Evolutionary conservation across 2,329 filamentous ascomycete genomes (phyloP).

Genomic region (Daldinia sp.): DNA sequence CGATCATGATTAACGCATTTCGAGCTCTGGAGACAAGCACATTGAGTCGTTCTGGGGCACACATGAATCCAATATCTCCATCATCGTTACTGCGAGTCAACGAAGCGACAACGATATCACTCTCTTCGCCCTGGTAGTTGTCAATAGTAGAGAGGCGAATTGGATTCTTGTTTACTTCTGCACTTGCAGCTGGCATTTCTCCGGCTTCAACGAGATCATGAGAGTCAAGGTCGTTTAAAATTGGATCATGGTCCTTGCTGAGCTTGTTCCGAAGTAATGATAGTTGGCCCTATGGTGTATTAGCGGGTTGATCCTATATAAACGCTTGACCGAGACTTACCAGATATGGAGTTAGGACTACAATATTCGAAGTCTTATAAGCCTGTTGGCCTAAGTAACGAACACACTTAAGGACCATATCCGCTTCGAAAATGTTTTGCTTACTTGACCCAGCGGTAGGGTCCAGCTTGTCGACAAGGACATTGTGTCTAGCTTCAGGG

Average conservation of each 20-base stretch:
- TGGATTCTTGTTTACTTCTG: slow-evolving; percentile 62
- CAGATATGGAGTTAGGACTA: slow-evolving; percentile 78
- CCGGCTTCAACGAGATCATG: slow-evolving; percentile 73
- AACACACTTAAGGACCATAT: slow-evolving; percentile 74
- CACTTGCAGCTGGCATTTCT: slow-evolving; percentile 65
- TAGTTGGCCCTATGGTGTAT: slow-evolving; percentile 65
- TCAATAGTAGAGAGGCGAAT: slow-evolving; percentile 79
- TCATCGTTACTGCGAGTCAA: slow-evolving; percentile 74
- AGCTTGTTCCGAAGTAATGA: slow-evolving; percentile 67
- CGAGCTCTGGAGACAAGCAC: slow-evolving; percentile 77
- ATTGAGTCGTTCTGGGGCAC: slow-evolving; percentile 73
- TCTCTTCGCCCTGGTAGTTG: slow-evolving; percentile 84
- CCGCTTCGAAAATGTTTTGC: slow-evolving; percentile 72
- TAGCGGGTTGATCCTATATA: background rate
- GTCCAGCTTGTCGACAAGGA: slow-evolving; percentile 64
- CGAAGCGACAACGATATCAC: slow-evolving; percentile 76
- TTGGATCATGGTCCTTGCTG: slow-evolving; percentile 68
- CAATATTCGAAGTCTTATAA: slow-evolving; percentile 73
- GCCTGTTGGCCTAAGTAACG: slow-evolving; percentile 78
- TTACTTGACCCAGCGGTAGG: slow-evolving; percentile 64
- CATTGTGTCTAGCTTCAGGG: slow-evolving; percentile 61
- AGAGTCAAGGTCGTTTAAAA: slow-evolving; percentile 77
- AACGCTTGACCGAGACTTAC: slow-evolving; percentile 14
- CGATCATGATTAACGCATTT: slow-evolving; percentile 74
- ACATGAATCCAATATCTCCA: slow-evolving; percentile 78